Conservation (phyloP, 345 rosid genomes). For the Eucalyptus cloeziana region DNA sequence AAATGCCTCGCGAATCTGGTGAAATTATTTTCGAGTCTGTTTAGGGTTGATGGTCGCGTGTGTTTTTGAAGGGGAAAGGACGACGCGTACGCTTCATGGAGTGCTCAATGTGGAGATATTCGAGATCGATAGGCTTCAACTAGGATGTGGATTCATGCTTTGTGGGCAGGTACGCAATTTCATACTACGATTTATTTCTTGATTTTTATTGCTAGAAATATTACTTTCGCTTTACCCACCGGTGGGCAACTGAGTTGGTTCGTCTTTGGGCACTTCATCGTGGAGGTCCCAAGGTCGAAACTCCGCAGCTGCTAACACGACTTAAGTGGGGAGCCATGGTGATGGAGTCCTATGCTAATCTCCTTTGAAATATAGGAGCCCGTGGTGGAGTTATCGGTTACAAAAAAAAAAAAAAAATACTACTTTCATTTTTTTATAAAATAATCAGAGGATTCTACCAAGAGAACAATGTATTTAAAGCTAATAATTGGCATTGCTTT, state of each 20-base stretch:
- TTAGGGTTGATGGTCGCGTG: not conserved
- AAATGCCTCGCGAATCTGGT: not conserved
- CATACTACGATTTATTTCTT: not conserved
- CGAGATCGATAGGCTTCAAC: slow-evolving; percentile 28
- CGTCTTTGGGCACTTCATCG: too few relatives aligned
- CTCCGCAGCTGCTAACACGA: too few relatives aligned
- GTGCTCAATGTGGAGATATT: slow-evolving; percentile 32
- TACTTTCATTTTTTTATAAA: not conserved
- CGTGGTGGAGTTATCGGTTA: too few relatives aligned
- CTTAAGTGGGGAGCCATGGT: too few relatives aligned
- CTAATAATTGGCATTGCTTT: not conserved
- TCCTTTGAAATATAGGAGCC: too few relatives aligned
- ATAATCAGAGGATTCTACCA: not conserved
- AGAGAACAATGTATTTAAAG: not conserved
- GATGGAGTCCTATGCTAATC: too few relatives aligned
- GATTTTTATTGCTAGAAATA: not conserved
- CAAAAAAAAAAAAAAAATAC: not conserved
- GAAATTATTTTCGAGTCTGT: not conserved
- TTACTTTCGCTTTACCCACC: not conserved
- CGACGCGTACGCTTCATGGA: slow-evolving; percentile 43
- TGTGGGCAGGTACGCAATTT: slow-evolving; percentile 20
- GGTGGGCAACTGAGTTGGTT: too few relatives aligned
- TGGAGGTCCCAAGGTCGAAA: too few relatives aligned
- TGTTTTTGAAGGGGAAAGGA: not conserved
- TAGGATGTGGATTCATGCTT: slow-evolving; percentile 24